Conservation (phyloP, 2,329 filamentous ascomycete genomes). For the Shiraia sp. region DNA sequence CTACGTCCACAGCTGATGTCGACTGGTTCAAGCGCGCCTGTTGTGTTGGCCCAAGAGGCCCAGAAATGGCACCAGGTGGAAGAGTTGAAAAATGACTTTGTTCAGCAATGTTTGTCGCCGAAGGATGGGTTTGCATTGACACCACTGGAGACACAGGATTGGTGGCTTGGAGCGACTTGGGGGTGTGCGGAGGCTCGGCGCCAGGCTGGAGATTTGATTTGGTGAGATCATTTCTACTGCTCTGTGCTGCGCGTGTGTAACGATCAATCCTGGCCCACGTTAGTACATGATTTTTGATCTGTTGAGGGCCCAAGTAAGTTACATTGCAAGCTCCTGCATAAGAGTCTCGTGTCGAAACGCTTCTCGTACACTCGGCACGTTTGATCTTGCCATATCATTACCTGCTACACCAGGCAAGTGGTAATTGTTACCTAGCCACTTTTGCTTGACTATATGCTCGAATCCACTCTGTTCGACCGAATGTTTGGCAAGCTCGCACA, state of each 20-base stretch:
- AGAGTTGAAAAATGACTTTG: slow-evolving; percentile 35
- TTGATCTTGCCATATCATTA: slow-evolving; percentile 93
- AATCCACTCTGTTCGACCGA: slow-evolving; percentile 95
- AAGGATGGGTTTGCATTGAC: slow-evolving; percentile 48
- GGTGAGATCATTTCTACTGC: slow-evolving; percentile 36
- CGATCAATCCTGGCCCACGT: slow-evolving; percentile 40
- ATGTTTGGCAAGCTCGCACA: slow-evolving; percentile 97
- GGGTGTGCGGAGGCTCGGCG: slow-evolving; percentile 28
- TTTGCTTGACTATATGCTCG: slow-evolving; percentile 83
- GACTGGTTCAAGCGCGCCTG: slow-evolving; percentile 42
- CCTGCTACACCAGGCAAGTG: slow-evolving; percentile 77
- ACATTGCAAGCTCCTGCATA: slow-evolving; percentile 83
- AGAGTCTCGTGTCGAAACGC: slow-evolving; percentile 88
- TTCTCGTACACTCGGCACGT: slow-evolving; percentile 90
- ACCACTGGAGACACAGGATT: slow-evolving; percentile 45
- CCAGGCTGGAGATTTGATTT: slow-evolving; percentile 39
- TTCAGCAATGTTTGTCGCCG: slow-evolving; percentile 41
- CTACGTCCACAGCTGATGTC: slow-evolving; percentile 21
- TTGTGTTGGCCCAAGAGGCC: slow-evolving; percentile 36
- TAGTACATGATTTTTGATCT: slow-evolving; percentile 1
- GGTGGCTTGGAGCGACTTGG: slow-evolving; percentile 33
- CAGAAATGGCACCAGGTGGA: slow-evolving; percentile 35
- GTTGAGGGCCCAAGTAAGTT: slow-evolving; percentile 43
- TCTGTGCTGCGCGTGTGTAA: slow-evolving; percentile 46
- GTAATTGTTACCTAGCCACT: slow-evolving; percentile 85